Evolutionary conservation across 495 filamentous ascomycete species (phyloP).

Genomic region (Oidiodendron maius): DNA sequence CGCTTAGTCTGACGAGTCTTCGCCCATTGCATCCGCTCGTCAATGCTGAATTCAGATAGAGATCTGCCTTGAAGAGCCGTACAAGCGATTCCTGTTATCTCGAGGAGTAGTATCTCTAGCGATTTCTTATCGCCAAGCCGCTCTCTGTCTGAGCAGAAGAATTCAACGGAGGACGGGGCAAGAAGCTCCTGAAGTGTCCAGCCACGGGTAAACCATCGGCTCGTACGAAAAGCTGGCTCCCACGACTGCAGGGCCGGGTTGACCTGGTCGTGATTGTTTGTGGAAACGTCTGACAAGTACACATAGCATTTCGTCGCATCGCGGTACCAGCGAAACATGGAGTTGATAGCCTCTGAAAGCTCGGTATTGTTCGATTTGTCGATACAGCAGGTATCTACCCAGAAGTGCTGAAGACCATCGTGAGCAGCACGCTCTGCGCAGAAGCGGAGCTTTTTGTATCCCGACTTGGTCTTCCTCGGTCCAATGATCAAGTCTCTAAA

Average conservation of each 20-base stretch:
- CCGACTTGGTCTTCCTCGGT: neutral
- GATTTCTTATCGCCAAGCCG: constrained; percentile 4
- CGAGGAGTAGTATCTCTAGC: neutral
- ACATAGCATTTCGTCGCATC: constrained; percentile 1
- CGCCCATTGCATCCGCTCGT: neutral
- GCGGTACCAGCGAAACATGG: too few species aligned
- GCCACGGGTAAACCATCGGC: too few species aligned
- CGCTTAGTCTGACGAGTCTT: neutral
- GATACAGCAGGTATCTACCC: too few species aligned
- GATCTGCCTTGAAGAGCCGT: constrained; percentile 1
- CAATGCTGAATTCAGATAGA: constrained; percentile 5
- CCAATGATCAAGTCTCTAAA: neutral
- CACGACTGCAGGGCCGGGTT: neutral
- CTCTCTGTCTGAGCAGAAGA: neutral
- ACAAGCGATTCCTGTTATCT: constrained; percentile 3
- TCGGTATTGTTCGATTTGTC: too few species aligned
- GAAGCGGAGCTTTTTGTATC: neutral
- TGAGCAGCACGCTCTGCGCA: neutral
- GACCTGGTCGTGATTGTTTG: neutral
- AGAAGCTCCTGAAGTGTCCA: too few species aligned
- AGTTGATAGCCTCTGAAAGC: too few species aligned
- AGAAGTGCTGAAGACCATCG: too few species aligned
- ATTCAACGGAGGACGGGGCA: neutral
- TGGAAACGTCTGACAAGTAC: constrained; percentile 5
- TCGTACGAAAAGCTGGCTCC: constrained; percentile 1